Base-by-base conservation (phyloP, 129 eudicot genomes). In the Centrapalus pauciflorus region DNA sequence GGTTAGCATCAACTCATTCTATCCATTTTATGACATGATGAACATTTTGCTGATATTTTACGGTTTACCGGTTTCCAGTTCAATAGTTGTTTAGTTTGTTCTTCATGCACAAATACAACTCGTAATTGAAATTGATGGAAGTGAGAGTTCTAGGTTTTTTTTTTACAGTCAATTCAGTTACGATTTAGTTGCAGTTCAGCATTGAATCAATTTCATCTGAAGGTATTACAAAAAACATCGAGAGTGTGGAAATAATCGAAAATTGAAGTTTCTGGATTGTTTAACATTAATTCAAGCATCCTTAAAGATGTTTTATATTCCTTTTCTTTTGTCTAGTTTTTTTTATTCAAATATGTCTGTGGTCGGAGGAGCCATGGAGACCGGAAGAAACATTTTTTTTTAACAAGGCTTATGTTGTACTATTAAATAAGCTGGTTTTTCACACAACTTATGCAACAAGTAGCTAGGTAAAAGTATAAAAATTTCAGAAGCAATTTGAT, bases 1-100 rank as follows among this genome's bases (percentile, higher is more conserved):
- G 96, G 98, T 92, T 33, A 17, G 10, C 48, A n/a, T 50, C 48
- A 60, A 27, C 25, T 34, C 11, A n/a, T 49, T 27, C 16, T 12
- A 9, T 70, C 30, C 12, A 12, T 14, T 40, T 19, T 24, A 6
- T 12, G 38, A 55, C 14, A 7, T 17, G 5, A 6, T 38, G 9
- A 37, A n/a, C 41, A 19, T 23, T 29, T 69, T 70, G 24, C 14
- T 57, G 35, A 43, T 57, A 28, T 28, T 20, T 1, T 57, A 69
- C 66, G 75, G 56, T 28, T 56, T 69, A 57, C 58, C 13, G 13
- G 30, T 41, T 70, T 70, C 25, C 12, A 57, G 67, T 58, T 70
- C 34, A 57, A 28, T 23, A 19, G 28, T 5, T 66, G 50, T 13
- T 49, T n/a, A 3, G 23, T 30, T 50, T 66, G 7, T 19, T 50